phyloP scores from a whole-genome alignment of 2,329 filamentous ascomycete genomes.

The Ophiocordyceps sinensis region DNA sequence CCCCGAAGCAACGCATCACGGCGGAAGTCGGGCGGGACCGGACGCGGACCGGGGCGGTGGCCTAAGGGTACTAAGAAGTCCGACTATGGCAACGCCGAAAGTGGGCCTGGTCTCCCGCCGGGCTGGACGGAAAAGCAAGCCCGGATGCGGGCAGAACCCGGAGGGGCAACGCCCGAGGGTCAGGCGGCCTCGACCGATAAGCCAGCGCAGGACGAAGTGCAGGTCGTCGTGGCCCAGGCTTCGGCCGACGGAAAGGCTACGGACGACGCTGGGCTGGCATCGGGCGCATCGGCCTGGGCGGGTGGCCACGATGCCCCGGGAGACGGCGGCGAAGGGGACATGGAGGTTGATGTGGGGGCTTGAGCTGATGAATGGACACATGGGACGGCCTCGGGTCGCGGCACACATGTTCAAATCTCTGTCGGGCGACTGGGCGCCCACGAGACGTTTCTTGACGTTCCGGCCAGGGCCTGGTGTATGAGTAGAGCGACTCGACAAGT shows the following conservation, averaged over 20 bases:
- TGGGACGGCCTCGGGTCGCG: not conserved
- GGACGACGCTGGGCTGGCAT: not conserved
- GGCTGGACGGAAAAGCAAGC: conserved; percentile 29
- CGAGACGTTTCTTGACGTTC: not conserved
- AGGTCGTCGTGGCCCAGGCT: conserved; percentile 14
- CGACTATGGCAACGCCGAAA: conserved; percentile 52
- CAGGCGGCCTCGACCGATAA: conserved; percentile 8
- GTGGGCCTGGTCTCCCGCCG: conserved; percentile 48
- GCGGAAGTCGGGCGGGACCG: conserved; percentile 46
- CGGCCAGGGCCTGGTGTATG: not conserved
- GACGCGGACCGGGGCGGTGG: conserved; percentile 50
- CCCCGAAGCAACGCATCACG: conserved; percentile 28
- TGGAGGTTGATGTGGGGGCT: not conserved
- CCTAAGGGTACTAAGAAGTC: conserved; percentile 55
- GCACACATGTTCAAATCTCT: too few relatives aligned
- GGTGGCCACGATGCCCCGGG: not conserved
- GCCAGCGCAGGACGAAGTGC: conserved; percentile 17
- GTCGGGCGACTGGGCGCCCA: too few relatives aligned
- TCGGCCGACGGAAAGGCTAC: conserved; percentile 6
- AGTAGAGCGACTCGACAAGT: not conserved
- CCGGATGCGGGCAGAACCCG: conserved; percentile 5
- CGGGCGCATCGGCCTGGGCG: conserved; percentile 4
- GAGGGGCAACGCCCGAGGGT: conserved; percentile 6
- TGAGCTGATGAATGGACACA: not conserved
- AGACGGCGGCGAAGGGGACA: not conserved